Conservation (phyloP, 2,329 filamentous ascomycete genomes). For the Fusarium torreyae region DNA sequence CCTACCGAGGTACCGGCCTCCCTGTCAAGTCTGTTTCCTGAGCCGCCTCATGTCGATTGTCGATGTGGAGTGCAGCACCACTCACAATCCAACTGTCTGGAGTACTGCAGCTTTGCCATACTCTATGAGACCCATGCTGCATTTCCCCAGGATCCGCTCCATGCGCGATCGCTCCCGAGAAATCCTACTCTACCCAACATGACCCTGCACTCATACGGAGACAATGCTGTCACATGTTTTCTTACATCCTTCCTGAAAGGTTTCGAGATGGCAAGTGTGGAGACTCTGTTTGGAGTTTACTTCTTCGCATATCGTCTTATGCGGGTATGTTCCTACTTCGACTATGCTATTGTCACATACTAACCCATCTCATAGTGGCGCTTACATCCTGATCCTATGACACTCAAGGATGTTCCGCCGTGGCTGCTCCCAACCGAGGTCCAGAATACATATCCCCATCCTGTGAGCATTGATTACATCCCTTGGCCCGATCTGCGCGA, state of each 20-base stretch:
- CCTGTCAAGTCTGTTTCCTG: constrained; percentile 29
- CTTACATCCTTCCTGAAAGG: constrained; percentile 45
- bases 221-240: constrained; percentile 44
- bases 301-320: constrained; percentile 47
- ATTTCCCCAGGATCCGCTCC: constrained; percentile 39
- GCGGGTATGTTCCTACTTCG: constrained; percentile 23
- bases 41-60: constrained; percentile 42
- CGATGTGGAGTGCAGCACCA: constrained; percentile 49
- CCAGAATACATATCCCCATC: constrained; percentile 44
- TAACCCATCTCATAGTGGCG: constrained; percentile 40
- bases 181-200: constrained; percentile 45
- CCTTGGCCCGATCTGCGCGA: constrained; percentile 48
- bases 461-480: constrained; percentile 47
- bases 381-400: constrained; percentile 44
- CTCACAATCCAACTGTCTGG: constrained; percentile 43
- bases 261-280: constrained; percentile 44
- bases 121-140: constrained; percentile 47
- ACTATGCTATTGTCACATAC: neutral
- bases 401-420: constrained; percentile 39
- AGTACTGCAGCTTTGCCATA: constrained; percentile 46
- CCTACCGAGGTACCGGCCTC: constrained; percentile 15
- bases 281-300: constrained; percentile 47
- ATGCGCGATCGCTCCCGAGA: constrained; percentile 41
- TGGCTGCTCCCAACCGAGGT: constrained; percentile 45
- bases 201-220: constrained; percentile 43